Evolutionary conservation across 2,329 filamentous ascomycete species (phyloP).

Genomic region (Fusarium solani-melongenae): DNA sequence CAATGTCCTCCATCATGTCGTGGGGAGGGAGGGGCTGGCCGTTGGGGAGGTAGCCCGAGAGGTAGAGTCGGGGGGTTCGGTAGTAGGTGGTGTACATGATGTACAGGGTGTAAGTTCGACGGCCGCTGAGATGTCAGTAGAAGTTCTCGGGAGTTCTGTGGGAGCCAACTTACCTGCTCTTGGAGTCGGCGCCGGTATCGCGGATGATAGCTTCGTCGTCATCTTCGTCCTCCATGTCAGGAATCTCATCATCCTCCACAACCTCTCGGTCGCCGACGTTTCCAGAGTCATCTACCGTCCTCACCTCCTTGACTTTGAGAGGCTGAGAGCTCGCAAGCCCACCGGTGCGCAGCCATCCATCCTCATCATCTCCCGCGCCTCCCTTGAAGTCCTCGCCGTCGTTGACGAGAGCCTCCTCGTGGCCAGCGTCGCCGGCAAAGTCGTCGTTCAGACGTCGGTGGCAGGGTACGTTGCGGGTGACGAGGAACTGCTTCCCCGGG

Average conservation of each 20-base stretch:
- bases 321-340: constrained; percentile 81
- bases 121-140: constrained; percentile 65
- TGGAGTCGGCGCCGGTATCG: constrained; percentile 67
- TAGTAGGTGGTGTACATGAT: constrained; percentile 99
- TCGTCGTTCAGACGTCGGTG: constrained; percentile 91
- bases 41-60: constrained; percentile 86
- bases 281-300: constrained; percentile 89
- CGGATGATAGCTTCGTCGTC: constrained; percentile 97
- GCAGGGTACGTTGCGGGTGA: constrained; percentile 94
- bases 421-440: constrained; percentile 88
- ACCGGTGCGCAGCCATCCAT: constrained; percentile 92
- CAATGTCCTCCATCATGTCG: constrained; percentile 96
- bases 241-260: constrained; percentile 84
- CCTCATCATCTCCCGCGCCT: constrained; percentile 69
- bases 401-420: constrained; percentile 86
- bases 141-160: not conserved
- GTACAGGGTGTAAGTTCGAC: constrained; percentile 97
- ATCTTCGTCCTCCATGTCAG: constrained; percentile 98
- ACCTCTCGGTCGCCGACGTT: constrained; percentile 81
- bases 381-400: constrained; percentile 76
- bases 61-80: constrained; percentile 92
- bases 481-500: constrained; percentile 90
- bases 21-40: constrained; percentile 85
- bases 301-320: constrained; percentile 81
- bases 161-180: constrained; percentile 53